These are phyloP conservation scores for Sphenostylis stenocarpa DNA, from an alignment of 306 rosid genomes.

Conservation along the genomic window DNA sequence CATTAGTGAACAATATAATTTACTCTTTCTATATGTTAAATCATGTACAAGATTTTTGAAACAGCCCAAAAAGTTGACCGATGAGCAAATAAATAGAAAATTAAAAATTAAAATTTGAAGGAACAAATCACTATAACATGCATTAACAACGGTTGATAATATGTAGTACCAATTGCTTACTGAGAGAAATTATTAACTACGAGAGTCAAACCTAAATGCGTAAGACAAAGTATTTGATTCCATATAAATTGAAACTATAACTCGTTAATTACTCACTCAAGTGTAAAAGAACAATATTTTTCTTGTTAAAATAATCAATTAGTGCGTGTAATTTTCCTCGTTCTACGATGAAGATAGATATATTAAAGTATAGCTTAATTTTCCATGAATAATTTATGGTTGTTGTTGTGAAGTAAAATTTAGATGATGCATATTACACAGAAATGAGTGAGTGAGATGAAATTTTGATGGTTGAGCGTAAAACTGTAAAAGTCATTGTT, in stretches of 20 bases:
- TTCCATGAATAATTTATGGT: too few relatives aligned
- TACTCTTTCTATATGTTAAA: background rate
- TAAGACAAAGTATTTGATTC: background rate
- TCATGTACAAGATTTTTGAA: background rate
- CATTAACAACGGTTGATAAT: background rate
- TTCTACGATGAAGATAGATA: too few relatives aligned
- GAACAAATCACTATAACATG: background rate
- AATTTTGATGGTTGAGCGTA: background rate
- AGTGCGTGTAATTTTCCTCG: too few relatives aligned
- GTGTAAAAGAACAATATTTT: too few relatives aligned
- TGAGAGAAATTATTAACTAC: background rate
- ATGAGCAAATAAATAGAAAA: background rate
- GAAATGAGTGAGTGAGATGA: background rate
- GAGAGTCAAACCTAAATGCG: background rate
- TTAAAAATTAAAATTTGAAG: background rate
- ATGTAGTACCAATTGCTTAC: background rate
- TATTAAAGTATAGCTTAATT: too few relatives aligned
- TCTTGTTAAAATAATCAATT: too few relatives aligned
- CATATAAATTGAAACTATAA: too few relatives aligned
- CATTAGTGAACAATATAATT: background rate
- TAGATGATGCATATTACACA: background rate
- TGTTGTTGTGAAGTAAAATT: background rate
- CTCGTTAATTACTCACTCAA: too few relatives aligned
- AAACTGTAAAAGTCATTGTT: background rate
- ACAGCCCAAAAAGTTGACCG: background rate